Evolutionary conservation across 129 eudicot genomes (phyloP), one percentile per base, ranked within the genome.

Genomic region (sunflower (Helianthus annuus)): DNA sequence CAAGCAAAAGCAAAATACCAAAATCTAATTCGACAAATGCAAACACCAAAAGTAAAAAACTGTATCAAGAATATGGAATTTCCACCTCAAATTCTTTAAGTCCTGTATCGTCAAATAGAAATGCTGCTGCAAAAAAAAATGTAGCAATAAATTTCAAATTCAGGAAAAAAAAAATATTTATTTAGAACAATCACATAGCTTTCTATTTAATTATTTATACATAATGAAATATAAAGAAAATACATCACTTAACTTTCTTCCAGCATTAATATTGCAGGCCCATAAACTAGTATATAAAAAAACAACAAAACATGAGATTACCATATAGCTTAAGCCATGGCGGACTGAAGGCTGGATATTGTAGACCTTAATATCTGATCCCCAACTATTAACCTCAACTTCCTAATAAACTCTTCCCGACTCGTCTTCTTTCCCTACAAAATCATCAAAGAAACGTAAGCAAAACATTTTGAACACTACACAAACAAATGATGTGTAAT

Each of bases 371-470:
- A 78, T 67, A 85, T 69, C 68, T 66, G 64, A 70, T 88, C 96
- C 11, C 96, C 96, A 67, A 77, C 88, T 58, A 88, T 81, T 46
- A 60, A 15, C 72, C 96, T 88, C 79, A 88, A 69, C 83, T 78
- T 78, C 45, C 62, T 81, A 52, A 88, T 78, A 57, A 88, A 88
- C 22, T 79, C 84, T 51, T 88, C 91, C 54, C 96, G 77, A 10
- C 65, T 85, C 4, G 81, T 81, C 65, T 72, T 78, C 82, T 81
- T 83, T 34, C 56, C 77, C 95, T 88, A 45, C n/a, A 76, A 17
- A 63, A 57, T 53, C 66, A 73, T 53, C 17, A 81, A 69, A 32
- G 60, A 5, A 32, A 40, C 27, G 62, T 34, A 14, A 66, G 53
- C n/a, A 48, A 60, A 17, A 39, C 5, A 51, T 39, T 53, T 32